A percentile compares a stretch with the other conserved stretches of the same genome.
Conservation (phyloP, 805 yeast species). For the Saccharomycopsis synnaedendra region DNA sequence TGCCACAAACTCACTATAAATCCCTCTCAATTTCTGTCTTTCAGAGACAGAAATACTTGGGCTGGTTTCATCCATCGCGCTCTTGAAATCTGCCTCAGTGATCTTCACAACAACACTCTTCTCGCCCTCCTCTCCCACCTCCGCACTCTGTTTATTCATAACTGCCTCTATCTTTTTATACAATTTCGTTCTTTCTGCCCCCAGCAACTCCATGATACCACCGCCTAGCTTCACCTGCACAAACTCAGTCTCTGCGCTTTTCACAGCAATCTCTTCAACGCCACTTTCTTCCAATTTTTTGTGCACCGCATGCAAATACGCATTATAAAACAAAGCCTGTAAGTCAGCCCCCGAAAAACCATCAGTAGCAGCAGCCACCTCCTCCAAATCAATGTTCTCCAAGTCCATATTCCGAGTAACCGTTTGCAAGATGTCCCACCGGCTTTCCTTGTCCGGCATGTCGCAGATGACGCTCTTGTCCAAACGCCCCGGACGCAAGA, state of each 20-base stretch:
- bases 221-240: slow-evolving; percentile 20
- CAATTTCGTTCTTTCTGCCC: slow-evolving; percentile 30
- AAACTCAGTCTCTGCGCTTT: slow-evolving; percentile 12
- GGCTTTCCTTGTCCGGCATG: slow-evolving; percentile 61
- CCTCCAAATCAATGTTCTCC: slow-evolving; percentile 38
- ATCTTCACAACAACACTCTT: slow-evolving; percentile 27
- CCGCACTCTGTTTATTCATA: slow-evolving; percentile 12
- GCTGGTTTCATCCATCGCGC: slow-evolving; percentile 65
- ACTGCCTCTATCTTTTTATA: slow-evolving; percentile 33
- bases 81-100: slow-evolving; percentile 40
- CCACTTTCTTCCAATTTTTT: slow-evolving; percentile 41
- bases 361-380: slow-evolving; percentile 46
- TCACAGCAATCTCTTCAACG: slow-evolving; percentile 18
- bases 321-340: slow-evolving; percentile 86
- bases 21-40: slow-evolving; percentile 42
- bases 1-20: slow-evolving; percentile 63
- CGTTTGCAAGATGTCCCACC: slow-evolving; percentile 59
- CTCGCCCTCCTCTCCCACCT: background rate
- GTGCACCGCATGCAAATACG: slow-evolving; percentile 79
- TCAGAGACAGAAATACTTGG: slow-evolving; percentile 82
- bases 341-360: slow-evolving; percentile 94
- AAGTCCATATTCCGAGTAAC: slow-evolving; percentile 48
- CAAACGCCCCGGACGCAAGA: slow-evolving; percentile 89
- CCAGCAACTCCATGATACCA: slow-evolving; percentile 21
- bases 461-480: slow-evolving; percentile 89